Base-by-base conservation (phyloP, 805 yeast genomes). In the Candida ortonii region DNA sequence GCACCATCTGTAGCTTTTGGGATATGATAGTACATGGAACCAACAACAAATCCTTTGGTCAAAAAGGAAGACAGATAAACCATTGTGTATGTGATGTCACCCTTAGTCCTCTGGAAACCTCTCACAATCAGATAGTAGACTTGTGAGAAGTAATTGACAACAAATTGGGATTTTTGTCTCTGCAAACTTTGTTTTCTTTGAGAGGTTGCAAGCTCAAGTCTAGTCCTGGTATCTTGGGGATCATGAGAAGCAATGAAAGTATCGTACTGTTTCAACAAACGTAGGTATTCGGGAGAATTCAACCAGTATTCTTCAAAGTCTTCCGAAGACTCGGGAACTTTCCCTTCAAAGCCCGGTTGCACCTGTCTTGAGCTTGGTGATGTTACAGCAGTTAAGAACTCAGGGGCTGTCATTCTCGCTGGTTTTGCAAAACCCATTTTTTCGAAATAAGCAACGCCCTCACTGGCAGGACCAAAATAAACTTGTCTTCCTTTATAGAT, bases 371-470 rank as follows among this genome's bases (percentile, higher is more conserved):
- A 81, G 21, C 70, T 73, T 22, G 80, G 83, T 50, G 78, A 80
- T 11, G 85, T 79, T 36, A 78, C 73, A 7, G 84, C 76, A 16
- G 84, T 79, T 52, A 79, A 71, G 51, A 67, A 79, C 56, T 79
- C 85, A 11, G 84, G 80, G 20, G 84, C 76, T 10, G 83, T 74
- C 73, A 75, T 79, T 69, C 84, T 74, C 36, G 67, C 65, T 33
- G 83, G 83, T 54, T 80, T 76, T 16, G 64, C 60, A 62, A 68
- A 79, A 35, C 85, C 85, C 84, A 79, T 78, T n/a, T 64, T 62
- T 44, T 68, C 55, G 48, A 79, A 79, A 48, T 66, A 79, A 8
- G 64, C 70, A 57, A 68, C 75, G 30, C 81, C 84, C 29, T 61
- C 57, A 18, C 51, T 55, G 14, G 78, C 75, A 21, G 73, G 71